Evolutionary conservation across 495 filamentous ascomycete genomes (phyloP).

Genomic region (Collariella sp.): DNA sequence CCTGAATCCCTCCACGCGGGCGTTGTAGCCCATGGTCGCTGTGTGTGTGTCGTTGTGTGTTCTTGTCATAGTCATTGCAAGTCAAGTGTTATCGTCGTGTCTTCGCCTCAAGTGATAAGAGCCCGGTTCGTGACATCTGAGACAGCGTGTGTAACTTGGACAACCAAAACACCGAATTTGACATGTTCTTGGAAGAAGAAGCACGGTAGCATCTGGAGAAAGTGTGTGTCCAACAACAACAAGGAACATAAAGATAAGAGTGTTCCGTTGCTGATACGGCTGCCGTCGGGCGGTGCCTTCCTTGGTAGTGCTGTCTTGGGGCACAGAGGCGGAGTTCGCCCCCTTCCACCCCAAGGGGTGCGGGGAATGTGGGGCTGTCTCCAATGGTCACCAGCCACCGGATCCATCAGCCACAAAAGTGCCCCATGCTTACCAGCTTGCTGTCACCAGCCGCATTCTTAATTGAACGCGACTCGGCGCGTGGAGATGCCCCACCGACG

Average conservation of each 20-base stretch:
- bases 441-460: slow-evolving; percentile 1
- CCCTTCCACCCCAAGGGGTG: slow-evolving; percentile 22
- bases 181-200: not conserved
- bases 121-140: not conserved
- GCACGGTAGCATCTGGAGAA: not conserved
- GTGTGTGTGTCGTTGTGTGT: not conserved
- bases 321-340: slow-evolving; percentile 37
- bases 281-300: slow-evolving; percentile 6
- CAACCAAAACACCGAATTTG: not conserved
- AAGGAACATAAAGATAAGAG: not conserved
- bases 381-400: not conserved
- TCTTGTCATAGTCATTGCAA: slow-evolving; percentile 4
- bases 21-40: slow-evolving; percentile 55
- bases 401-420: not conserved
- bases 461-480: slow-evolving; percentile 21
- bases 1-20: slow-evolving; percentile 58
- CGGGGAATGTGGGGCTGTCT: slow-evolving; percentile 6
- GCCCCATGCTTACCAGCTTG: not conserved
- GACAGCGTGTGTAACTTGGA: not conserved
- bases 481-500: slow-evolving; percentile 16
- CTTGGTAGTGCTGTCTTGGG: not conserved
- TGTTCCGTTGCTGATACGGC: no score
- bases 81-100: not conserved
- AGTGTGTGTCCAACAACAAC: not conserved
- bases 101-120: not conserved